These are phyloP conservation scores for Irpex sp. DNA, from an alignment of 1,284 basidiomycete genomes.

Conservation along the genomic window DNA sequence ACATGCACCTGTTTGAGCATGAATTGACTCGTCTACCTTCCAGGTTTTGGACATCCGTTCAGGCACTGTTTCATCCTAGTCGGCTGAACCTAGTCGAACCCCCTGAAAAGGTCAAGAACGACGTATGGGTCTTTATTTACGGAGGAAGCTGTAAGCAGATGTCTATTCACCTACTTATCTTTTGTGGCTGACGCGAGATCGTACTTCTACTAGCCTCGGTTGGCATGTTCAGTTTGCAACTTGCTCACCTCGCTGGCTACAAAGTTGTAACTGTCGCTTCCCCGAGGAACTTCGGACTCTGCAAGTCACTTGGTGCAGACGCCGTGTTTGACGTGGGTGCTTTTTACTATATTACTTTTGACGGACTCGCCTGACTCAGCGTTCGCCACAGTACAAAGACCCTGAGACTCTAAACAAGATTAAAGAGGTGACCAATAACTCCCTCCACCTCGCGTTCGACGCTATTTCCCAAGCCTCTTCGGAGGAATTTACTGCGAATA, in stretches of 20 bases:
- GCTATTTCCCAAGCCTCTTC: conserved; percentile 14
- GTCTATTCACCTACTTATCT: not conserved
- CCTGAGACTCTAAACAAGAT: conserved; percentile 16
- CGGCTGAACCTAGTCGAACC: conserved; percentile 17
- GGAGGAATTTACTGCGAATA: conserved; percentile 12
- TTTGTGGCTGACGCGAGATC: not conserved
- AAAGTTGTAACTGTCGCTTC: conserved; percentile 36
- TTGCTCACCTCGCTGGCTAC: conserved; percentile 36
- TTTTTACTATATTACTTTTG: not conserved
- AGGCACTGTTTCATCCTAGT: conserved; percentile 23
- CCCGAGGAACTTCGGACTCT: conserved; percentile 31
- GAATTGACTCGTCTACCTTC: not conserved
- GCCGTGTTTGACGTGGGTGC: not conserved
- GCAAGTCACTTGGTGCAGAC: conserved; percentile 30
- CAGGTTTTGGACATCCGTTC: conserved; percentile 26
- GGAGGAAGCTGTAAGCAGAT: conserved; percentile 20
- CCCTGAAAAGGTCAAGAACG: conserved; percentile 4
- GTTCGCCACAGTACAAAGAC: not conserved
- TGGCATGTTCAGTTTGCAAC: conserved; percentile 39
- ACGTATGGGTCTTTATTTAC: conserved; percentile 21
- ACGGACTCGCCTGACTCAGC: not conserved
- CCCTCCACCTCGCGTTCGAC: conserved; percentile 19
- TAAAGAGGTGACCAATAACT: conserved; percentile 16
- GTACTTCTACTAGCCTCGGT: conserved; percentile 20
- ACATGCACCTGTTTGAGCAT: not conserved